Base-by-base conservation (phyloP, 352 stramenopile species). In the Pythium aristosporum region DNA sequence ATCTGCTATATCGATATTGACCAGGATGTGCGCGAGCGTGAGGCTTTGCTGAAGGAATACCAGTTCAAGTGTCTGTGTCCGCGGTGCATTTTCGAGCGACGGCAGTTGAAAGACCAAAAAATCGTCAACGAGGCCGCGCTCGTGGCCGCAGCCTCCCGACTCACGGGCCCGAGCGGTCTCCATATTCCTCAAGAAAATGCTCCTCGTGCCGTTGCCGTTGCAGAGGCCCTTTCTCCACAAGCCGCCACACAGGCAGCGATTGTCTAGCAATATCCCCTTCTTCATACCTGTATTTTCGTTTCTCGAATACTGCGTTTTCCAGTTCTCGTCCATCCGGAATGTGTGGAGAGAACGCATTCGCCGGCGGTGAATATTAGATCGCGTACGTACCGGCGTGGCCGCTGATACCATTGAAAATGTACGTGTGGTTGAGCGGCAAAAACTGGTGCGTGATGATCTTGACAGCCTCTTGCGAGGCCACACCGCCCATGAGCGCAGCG, bases 371-470 rank as follows among this genome's bases (percentile, higher is more conserved):
- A 39, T 25, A 28, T 88, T 74, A 96, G n/a, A 96, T 63, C 7
- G 74, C 66, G 59, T 94, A 94, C 10, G 86, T 89, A 13, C 71
- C 84, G 28, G 85, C 88, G 23, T 75, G 59, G 2, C 80, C 85
- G 6, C 81, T 88, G 68, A 99, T 98, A 23, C 96, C 97, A 78
- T 99, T 99, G 79, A 98, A 99, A 8, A 99, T 44, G 73, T 98
- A 98, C 16, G 96, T 99, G 74, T 99, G 96, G 73, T 99, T 88
- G 6, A 99, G 67, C 0, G 97, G 96, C 62, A 98, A 79, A 69
- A 99, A 99, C 75, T 99, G 95, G 51, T 97, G 87, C 42, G 97
- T 99, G 73, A 99, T 97, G 47, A 99, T 69, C 76, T 99, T 99
- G 50, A 99, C 82, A 16, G 95, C 96, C 67, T 99, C 97, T 72